phyloP scores from a whole-genome alignment of 106 monocot genomes.

The Posidonia australis region DNA sequence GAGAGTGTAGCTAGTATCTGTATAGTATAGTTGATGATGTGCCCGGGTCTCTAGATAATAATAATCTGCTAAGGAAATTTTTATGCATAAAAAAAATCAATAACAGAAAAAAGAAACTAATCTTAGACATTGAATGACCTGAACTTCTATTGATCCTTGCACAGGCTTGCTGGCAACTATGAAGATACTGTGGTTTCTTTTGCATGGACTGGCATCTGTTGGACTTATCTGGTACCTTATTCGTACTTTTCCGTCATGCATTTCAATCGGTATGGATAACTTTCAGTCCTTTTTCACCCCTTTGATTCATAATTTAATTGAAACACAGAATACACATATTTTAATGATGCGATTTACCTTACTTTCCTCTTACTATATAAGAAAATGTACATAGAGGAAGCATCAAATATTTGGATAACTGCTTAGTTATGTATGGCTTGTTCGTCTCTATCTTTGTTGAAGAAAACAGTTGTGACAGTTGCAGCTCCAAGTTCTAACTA shows the following conservation, averaged over 20 bases:
- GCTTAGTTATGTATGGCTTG: no score
- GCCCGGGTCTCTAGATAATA: neutral
- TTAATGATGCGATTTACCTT: neutral
- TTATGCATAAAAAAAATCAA: no score
- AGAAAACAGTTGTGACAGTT: no score
- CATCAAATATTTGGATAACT: no score
- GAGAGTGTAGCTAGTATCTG: neutral
- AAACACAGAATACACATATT: neutral
- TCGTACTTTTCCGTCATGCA: slow-evolving; percentile 69
- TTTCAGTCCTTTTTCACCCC: neutral
- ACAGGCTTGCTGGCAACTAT: slow-evolving; percentile 30
- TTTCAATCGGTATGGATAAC: slow-evolving; percentile 63
- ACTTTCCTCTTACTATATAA: neutral
- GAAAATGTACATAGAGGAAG: neutral
- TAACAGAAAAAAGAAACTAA: neutral
- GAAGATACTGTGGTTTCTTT: slow-evolving; percentile 42
- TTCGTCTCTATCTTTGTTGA: no score
- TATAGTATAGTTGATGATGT: neutral
- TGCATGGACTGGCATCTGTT: slow-evolving; percentile 54
- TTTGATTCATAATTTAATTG: neutral
- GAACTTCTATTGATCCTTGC: neutral
- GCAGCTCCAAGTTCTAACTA: no score
- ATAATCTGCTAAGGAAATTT: neutral
- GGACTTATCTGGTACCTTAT: slow-evolving; percentile 60
- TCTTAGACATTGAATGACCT: neutral